phyloP scores from a whole-genome alignment of 2,329 filamentous ascomycete genomes.

The Diaporthe australafricana region DNA sequence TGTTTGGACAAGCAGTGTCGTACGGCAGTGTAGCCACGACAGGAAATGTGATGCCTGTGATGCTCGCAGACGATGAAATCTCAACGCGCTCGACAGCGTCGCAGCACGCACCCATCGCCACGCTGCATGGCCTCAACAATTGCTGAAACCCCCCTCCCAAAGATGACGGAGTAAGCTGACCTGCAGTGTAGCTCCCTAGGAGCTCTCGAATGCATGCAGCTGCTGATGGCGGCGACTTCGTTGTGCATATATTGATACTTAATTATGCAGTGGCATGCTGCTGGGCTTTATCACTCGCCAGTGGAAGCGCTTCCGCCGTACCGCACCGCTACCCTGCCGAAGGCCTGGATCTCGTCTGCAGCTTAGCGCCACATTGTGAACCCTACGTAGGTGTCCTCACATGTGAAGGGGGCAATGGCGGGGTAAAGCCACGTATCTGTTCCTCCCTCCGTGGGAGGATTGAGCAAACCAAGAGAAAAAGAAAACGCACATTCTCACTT shows the following conservation, averaged over 20 bases:
- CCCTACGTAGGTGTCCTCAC: neutral
- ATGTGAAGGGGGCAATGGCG: constrained; percentile 16
- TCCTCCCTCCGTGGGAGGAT: neutral
- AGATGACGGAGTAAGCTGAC: neutral
- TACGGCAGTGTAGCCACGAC: neutral
- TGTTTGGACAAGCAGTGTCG: neutral
- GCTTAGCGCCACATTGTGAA: constrained; percentile 16
- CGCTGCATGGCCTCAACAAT: neutral
- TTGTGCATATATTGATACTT: neutral
- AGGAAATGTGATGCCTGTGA: neutral
- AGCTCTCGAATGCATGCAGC: neutral
- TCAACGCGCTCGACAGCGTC: neutral
- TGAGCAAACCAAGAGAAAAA: neutral
- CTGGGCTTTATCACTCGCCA: neutral
- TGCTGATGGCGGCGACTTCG: constrained; percentile 4
- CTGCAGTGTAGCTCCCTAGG: constrained; percentile 1
- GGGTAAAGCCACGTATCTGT: neutral
- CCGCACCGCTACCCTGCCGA: constrained; percentile 17
- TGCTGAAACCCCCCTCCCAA: neutral
- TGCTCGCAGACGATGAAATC: neutral
- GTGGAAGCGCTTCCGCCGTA: neutral
- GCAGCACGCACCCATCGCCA: neutral
- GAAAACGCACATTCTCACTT: neutral
- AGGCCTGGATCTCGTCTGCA: neutral
- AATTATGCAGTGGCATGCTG: neutral